Base-by-base conservation (phyloP, 306 rosid genomes). In the Trifolium fragiferum region DNA sequence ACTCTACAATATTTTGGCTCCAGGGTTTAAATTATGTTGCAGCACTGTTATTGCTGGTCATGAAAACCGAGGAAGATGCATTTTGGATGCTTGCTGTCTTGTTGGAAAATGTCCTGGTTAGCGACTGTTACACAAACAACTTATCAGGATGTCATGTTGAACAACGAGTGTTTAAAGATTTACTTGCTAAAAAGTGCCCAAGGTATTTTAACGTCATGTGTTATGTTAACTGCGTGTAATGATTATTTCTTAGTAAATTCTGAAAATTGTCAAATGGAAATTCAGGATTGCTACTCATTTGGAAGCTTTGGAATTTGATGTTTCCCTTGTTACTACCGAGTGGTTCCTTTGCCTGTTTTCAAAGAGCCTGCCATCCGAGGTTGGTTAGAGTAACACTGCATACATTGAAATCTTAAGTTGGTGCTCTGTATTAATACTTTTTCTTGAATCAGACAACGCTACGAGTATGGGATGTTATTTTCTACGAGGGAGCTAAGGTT, bases 11-110 rank as follows among this genome's bases (percentile, higher is more conserved):
- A 33, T 46, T 77, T 19, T 76, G 84, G 81, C 25, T 83, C 68
- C 90, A 95, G 99, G 99, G 99, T 40, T 83, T 95, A 84, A 95
- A 95, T 84, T 95, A 90, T 46, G 99, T 95, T 27, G 99, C 99
- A 43, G 99, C 98, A 50, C 77, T 95, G 75, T 62, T 95, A 86
- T 87, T 95, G 85, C 97, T 92, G 50, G 99, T 95, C 76, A 92
- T 95, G 99, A 92, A 95, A 82, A 95, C 96, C 4, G 99, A 95
- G 72, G 98, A 95, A 84, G 99, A 95, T 68, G 98, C 99, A 76
- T 95, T 95, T 82, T 95, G 98, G 99, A 95, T 95, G 98, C 93
- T 92, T 58, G 93, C 99, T 3, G 98, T 95, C 49, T 87, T 95
- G 55, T 80, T 95, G 88, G 99, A 95, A 87, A 87, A 90, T 79